These are phyloP conservation scores for Peniophora sp. DNA, from an alignment of 1,284 basidiomycete genomes.

Conservation along the genomic window DNA sequence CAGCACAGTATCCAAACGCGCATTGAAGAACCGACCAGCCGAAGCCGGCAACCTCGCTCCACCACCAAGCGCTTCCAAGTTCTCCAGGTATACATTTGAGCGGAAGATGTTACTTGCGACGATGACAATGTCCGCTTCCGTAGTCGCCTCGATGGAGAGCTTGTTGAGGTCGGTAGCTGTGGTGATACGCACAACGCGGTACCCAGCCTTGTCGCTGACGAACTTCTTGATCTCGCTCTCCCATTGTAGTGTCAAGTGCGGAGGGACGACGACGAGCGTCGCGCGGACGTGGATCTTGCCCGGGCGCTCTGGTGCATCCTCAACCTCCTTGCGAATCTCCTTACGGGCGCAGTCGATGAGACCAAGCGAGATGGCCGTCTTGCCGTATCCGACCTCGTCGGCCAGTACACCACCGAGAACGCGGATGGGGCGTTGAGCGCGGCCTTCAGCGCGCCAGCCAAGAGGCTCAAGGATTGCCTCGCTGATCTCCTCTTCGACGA, in stretches of 20 bases:
- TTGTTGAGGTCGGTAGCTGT: constrained; percentile 70
- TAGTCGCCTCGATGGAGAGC: constrained; percentile 68
- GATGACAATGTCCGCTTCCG: constrained; percentile 82
- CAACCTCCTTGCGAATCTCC: constrained; percentile 49
- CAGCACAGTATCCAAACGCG: constrained; percentile 61
- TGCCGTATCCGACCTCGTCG: constrained; percentile 95
- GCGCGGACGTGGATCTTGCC: constrained; percentile 74
- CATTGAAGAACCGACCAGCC: constrained; percentile 86
- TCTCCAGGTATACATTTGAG: constrained; percentile 68
- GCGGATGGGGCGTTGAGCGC: constrained; percentile 69
- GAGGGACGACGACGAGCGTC: constrained; percentile 82
- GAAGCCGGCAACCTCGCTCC: constrained; percentile 54
- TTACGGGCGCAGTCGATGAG: constrained; percentile 68
- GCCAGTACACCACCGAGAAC: constrained; percentile 90
- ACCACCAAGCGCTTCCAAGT: constrained; percentile 64
- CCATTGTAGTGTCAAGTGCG: constrained; percentile 89
- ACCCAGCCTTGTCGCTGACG: constrained; percentile 40
- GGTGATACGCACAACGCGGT: constrained; percentile 66
- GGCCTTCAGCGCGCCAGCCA: constrained; percentile 90
- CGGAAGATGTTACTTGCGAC: constrained; percentile 84
- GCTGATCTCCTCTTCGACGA: constrained; percentile 90
- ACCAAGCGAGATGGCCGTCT: constrained; percentile 91
- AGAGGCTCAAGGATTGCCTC: constrained; percentile 82
- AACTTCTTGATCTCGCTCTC: constrained; percentile 83
- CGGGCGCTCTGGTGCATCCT: constrained; percentile 39